A percentile compares a stretch with the other conserved stretches of the same genome.
Conservation (phyloP, 2,329 filamentous ascomycete species). For the Pestalotiopsis sp. region DNA sequence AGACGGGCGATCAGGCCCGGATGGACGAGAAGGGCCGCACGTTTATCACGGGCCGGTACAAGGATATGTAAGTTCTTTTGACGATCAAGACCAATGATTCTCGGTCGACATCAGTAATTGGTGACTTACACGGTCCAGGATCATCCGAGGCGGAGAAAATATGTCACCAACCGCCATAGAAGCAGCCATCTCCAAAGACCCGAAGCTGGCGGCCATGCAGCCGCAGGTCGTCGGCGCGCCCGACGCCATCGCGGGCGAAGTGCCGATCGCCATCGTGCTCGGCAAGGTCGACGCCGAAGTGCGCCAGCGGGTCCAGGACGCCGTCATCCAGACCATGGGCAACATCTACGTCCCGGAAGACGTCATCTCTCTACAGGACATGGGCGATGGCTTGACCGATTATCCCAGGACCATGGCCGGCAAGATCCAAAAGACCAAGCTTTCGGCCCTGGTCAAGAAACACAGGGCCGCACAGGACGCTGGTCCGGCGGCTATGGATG, state of each 20-base stretch:
- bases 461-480: background rate
- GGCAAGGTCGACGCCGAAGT: conserved; percentile 1
- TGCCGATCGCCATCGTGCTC: conserved; percentile 10
- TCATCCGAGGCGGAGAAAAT: conserved; percentile 17
- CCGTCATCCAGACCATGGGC: conserved; percentile 12
- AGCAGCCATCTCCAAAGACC: conserved; percentile 1
- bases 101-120: background rate
- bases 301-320: conserved; percentile 7
- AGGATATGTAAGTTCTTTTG: conserved; percentile 11
- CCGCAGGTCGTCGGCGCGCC: conserved; percentile 9
- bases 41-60: conserved; percentile 11
- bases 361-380: conserved; percentile 10
- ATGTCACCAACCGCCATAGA: conserved; percentile 15
- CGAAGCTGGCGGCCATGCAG: background rate
- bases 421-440: conserved; percentile 14
- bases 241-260: conserved; percentile 14
- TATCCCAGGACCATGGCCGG: conserved; percentile 14
- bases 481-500: background rate
- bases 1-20: conserved; percentile 10
- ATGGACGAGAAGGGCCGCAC: conserved; percentile 7
- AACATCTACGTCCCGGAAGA: conserved; percentile 10
- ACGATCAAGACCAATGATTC: background rate
- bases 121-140: background rate
- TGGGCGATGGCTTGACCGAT: conserved; percentile 1
- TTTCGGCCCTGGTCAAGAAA: conserved; percentile 12